Percentiles rank a stretch among this genome's conserved stretches.
These are phyloP conservation scores for Gracilariopsis chorda DNA, from an alignment of 23 red algal genomes.

Conservation along the genomic window DNA sequence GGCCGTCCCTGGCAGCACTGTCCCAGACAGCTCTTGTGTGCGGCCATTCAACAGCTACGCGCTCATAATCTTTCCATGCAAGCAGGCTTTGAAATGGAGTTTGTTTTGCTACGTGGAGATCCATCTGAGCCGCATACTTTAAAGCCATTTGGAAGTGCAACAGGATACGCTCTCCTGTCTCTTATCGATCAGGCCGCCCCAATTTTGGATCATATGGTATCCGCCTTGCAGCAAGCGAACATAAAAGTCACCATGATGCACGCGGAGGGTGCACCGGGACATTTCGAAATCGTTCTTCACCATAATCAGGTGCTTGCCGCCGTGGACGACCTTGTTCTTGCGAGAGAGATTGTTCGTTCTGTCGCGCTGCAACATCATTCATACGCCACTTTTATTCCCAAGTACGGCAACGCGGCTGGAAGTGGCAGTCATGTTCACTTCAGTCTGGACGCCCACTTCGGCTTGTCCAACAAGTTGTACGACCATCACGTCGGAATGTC, in stretches of 20 bases:
- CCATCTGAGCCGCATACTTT: not conserved
- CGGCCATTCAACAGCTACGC: slow-evolving; percentile 16
- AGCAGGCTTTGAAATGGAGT: slow-evolving; percentile 63
- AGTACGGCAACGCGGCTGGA: not conserved
- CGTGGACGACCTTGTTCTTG: slow-evolving; percentile 19
- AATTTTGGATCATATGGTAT: slow-evolving; percentile 25
- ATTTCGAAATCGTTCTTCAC: slow-evolving; percentile 41
- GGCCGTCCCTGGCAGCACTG: slow-evolving; percentile 3
- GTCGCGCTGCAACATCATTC: not conserved
- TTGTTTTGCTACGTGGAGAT: not conserved
- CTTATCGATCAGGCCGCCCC: not conserved
- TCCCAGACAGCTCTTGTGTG: not conserved
- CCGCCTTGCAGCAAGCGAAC: not conserved
- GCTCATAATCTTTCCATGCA: slow-evolving; percentile 11
- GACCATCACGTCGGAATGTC: slow-evolving; percentile 5
- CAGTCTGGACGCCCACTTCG: slow-evolving; percentile 49
- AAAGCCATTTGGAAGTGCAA: not conserved
- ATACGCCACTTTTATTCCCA: slow-evolving; percentile 25
- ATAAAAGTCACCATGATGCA: slow-evolving; percentile 25
- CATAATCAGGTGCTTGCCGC: slow-evolving; percentile 1
- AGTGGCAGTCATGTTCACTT: slow-evolving; percentile 51
- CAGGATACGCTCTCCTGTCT: not conserved
- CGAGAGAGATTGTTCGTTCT: not conserved
- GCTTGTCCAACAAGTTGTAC: not conserved
- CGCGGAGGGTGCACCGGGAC: not conserved